A percentile compares a stretch with the other conserved stretches of the same genome.
Conservation (phyloP, 129 eudicot species). For the Solidago caesia region DNA sequence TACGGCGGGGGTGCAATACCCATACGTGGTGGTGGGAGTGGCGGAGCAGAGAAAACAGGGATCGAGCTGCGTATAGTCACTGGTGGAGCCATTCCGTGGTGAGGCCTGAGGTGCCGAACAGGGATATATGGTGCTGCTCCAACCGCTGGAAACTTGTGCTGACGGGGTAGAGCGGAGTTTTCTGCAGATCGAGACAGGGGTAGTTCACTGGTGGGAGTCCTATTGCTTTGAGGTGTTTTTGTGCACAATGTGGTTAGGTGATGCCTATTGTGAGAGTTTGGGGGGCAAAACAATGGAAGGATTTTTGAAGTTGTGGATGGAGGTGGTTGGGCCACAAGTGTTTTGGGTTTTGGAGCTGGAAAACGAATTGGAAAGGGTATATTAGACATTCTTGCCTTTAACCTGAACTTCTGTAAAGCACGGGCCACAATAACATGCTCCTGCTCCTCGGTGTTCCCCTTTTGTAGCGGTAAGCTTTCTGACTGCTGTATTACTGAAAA, state of each 20-base stretch:
- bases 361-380: constrained; percentile 66
- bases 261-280: constrained; percentile 35
- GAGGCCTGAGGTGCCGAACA: constrained; percentile 56
- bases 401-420: constrained; percentile 65
- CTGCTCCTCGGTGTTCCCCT: constrained; percentile 62
- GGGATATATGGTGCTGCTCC: constrained; percentile 88
- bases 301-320: constrained; percentile 64
- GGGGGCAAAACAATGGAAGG: constrained; percentile 71
- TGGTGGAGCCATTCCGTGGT: constrained; percentile 63
- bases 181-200: constrained; percentile 31
- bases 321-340: constrained; percentile 43
- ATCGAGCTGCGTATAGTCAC: constrained; percentile 64
- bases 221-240: constrained; percentile 32
- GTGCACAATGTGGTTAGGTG: constrained; percentile 24
- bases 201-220: constrained; percentile 24
- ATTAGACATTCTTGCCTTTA: constrained; percentile 56
- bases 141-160: constrained; percentile 66
- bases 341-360: constrained; percentile 53
- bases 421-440: constrained; percentile 87
- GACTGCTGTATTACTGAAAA: constrained; percentile 64
- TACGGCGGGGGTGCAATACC: constrained; percentile 52
- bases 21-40: constrained; percentile 42
- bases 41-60: constrained; percentile 83
- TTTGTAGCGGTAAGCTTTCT: constrained; percentile 45
- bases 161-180: constrained; percentile 26